Evolutionary conservation across 805 yeast genomes (phyloP), one percentile per base, ranked within the genome.

Genomic region (Pichia occidentalis): DNA sequence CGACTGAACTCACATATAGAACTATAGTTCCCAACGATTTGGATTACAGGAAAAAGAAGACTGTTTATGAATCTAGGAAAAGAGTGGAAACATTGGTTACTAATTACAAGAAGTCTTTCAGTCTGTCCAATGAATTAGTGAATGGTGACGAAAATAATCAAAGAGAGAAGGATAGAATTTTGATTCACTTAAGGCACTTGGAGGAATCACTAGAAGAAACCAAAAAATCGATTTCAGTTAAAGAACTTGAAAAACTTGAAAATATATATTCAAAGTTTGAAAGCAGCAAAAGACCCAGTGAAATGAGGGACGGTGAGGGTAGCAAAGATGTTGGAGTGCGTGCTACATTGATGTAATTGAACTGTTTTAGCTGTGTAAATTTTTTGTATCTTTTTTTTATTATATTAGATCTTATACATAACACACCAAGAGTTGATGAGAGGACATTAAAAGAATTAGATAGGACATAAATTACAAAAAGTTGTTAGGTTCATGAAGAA

Each of bases 321-420:
- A 75, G 92, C 51, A 75, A 67, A 28, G 88, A 83, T 32, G 71
- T 87, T 13, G 97, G 97, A 1, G 95, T 87, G 4, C 68, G 97
- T 42, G 72, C 84, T 8, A 82, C 95, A 0, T 62, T 88, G 35
- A 84, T 83, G 86, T 87, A 29, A n/a, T n/a, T n/a, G n/a, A n/a
- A n/a, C n/a, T n/a, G n/a, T n/a, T n/a, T n/a, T n/a, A n/a, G n/a
- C n/a, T n/a, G n/a, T n/a, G n/a, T n/a, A n/a, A n/a, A n/a, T n/a
- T n/a, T n/a, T n/a, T n/a, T n/a, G n/a, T n/a, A n/a, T n/a, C n/a
- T n/a, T n/a, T n/a, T n/a, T n/a, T n/a, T n/a, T n/a, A n/a, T n/a
- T n/a, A n/a, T n/a, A n/a, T n/a, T n/a, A n/a, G n/a, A n/a, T n/a
- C n/a, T n/a, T n/a, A n/a, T n/a, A n/a, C n/a, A n/a, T n/a, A n/a